Conservation (phyloP, 225 moss, liverwort and hornwort species). For the Anthoceros angustus region DNA sequence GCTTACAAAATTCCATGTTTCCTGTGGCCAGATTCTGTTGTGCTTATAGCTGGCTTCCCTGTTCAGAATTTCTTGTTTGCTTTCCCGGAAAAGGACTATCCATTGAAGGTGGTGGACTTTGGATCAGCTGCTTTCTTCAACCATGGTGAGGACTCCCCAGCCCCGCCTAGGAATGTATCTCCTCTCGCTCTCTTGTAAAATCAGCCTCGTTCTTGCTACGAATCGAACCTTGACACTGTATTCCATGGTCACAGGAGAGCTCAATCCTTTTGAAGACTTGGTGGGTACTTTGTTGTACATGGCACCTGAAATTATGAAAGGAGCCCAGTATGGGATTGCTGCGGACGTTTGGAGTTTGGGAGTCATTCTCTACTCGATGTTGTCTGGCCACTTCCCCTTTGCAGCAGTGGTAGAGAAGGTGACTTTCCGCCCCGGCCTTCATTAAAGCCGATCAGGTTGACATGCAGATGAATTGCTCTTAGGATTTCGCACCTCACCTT, state of each 20-base stretch:
- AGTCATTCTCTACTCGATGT: conserved; percentile 23
- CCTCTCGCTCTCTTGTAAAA: too few relatives aligned
- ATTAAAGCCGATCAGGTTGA: neutral
- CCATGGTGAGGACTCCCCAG: conserved; percentile 11
- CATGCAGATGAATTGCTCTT: neutral
- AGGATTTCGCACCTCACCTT: neutral
- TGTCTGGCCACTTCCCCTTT: conserved; percentile 29
- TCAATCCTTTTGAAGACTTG: conserved; percentile 25
- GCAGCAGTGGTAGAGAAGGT: conserved; percentile 13
- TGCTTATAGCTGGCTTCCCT: neutral
- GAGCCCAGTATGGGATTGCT: conserved; percentile 21
- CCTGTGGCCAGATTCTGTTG: neutral
- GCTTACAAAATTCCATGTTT: neutral
- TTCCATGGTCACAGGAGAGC: conserved; percentile 11
- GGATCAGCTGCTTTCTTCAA: conserved; percentile 36
- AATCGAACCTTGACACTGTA: neutral
- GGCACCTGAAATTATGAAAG: conserved; percentile 30
- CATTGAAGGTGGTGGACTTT: conserved; percentile 34
- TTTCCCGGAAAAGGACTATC: conserved; percentile 20
- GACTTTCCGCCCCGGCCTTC: neutral
- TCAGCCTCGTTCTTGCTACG: neutral
- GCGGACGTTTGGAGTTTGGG: conserved; percentile 39
- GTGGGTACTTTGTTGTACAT: conserved; percentile 37
- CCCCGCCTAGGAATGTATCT: neutral
- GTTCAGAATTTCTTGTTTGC: conserved; percentile 32